Percentiles rank a stretch among this genome's conserved stretches.
Conservation (phyloP, 129 eudicot species). For the Saussurea involucrata region DNA sequence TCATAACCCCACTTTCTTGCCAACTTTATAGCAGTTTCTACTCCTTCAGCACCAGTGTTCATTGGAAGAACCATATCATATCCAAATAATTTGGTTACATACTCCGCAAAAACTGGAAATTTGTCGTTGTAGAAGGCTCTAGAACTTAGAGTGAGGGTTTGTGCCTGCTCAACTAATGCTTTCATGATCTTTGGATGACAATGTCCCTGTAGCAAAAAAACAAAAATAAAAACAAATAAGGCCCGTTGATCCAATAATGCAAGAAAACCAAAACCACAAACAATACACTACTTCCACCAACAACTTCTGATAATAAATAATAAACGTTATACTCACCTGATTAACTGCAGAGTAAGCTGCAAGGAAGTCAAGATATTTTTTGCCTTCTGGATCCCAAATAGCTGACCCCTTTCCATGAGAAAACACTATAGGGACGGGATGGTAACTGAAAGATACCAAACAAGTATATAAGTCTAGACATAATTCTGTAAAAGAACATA, state of each 20-base stretch:
- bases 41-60: slow-evolving; percentile 99
- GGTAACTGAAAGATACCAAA: slow-evolving; percentile 58
- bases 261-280: background rate
- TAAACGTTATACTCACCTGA: slow-evolving; percentile 45
- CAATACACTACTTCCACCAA: background rate
- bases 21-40: slow-evolving; percentile 89
- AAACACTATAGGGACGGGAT: slow-evolving; percentile 89
- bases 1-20: slow-evolving; percentile 96
- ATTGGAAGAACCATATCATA: slow-evolving; percentile 97
- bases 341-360: slow-evolving; percentile 99
- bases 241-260: background rate
- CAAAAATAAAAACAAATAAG: slow-evolving; percentile 16
- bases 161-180: slow-evolving; percentile 79
- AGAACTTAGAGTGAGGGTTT: slow-evolving; percentile 84
- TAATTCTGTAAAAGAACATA: background rate
- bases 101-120: slow-evolving; percentile 89
- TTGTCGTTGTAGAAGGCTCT: slow-evolving; percentile 92
- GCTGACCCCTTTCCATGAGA: slow-evolving; percentile 91
- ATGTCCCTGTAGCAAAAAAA: slow-evolving; percentile 86
- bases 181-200: slow-evolving; percentile 91
- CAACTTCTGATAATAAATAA: background rate
- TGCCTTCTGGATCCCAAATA: slow-evolving; percentile 99
- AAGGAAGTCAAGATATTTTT: slow-evolving; percentile 83
- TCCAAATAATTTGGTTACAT: slow-evolving; percentile 74
- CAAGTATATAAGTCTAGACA: background rate